Evolutionary conservation across 768 basidiomycete species (phyloP), one percentile per base, ranked within the genome.

Genomic region (Obba rivulosa): DNA sequence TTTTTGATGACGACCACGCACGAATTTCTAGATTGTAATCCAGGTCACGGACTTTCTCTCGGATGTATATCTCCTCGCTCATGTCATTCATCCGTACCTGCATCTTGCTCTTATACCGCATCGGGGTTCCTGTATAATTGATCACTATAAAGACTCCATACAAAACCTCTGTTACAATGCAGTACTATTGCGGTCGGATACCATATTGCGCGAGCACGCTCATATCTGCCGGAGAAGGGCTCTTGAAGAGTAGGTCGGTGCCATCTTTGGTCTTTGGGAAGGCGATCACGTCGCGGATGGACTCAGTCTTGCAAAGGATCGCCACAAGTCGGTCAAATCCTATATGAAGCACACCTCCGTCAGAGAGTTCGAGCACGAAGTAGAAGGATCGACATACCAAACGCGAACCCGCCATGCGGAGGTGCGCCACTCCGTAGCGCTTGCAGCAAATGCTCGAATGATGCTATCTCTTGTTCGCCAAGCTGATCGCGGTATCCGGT

Each of bases 241-340:
- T 92, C 67, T 81, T 86, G 75, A 96, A 93, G 34, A 95, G 79
- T 37, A 83, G 79, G 68, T 97, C 94, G 20, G 81, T 77, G 4
- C 94, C 93, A 50, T 71, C 79, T 35, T 81, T 79, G 8, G 87
- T 86, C 73, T 97, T 97, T 8, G 94, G 94, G 72, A 97, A 97
- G 17, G 94, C 94, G 55, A 97, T 95, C 55, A 97, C 94, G 59
- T 96, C 92, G 52, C 92, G 78, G 57, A 97, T 97, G 34, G 92
- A 92, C 50, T 79, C 77, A 3, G 91, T 79, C 53, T 83, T 80
- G 72, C 91, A 93, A 3, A 97, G 76, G 54, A 94, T 92, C 11
- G 92, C 77, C 81, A 96, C 87, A 52, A 97, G 71, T 28, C 94
- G 81, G 74, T 97, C 94, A 56, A 97, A 90, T 40, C 93, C 93